A percentile compares a stretch with the other conserved stretches of the same genome.
These are phyloP conservation scores for Fusarium oligoseptatum DNA, from an alignment of 2,329 filamentous ascomycete genomes.

Conservation along the genomic window DNA sequence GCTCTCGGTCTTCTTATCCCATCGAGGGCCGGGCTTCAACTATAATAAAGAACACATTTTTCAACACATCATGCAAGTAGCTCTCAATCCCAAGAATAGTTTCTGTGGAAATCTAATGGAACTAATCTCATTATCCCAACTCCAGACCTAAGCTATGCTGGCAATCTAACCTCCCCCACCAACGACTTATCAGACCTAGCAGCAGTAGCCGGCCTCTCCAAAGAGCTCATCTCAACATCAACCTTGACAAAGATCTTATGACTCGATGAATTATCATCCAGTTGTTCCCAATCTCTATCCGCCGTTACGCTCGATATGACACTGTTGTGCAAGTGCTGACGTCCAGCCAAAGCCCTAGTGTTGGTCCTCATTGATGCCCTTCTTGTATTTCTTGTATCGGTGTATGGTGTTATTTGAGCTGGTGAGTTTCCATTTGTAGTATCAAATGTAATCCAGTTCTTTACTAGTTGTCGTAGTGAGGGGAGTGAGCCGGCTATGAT, in stretches of 20 bases:
- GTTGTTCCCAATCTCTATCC: conserved; percentile 13
- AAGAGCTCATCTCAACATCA: conserved; percentile 29
- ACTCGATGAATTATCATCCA: conserved; percentile 26
- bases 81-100: background rate
- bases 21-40: too few species aligned
- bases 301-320: background rate
- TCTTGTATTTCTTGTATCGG: background rate
- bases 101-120: too few species aligned
- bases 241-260: conserved; percentile 24
- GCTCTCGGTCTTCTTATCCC: too few species aligned
- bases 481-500: conserved; percentile 19
- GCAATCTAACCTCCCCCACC: background rate
- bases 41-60: too few species aligned
- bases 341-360: background rate
- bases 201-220: conserved; percentile 7
- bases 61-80: background rate
- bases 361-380: background rate
- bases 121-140: background rate
- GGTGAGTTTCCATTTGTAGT: conserved; percentile 1
- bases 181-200: background rate
- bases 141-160: background rate
- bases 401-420: background rate
- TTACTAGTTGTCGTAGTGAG: background rate
- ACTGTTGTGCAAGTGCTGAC: background rate
- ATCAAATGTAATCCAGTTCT: conserved; percentile 21